Evolutionary conservation across 2,329 filamentous ascomycete genomes (phyloP).

Genomic region (Celoporthe dispersa): DNA sequence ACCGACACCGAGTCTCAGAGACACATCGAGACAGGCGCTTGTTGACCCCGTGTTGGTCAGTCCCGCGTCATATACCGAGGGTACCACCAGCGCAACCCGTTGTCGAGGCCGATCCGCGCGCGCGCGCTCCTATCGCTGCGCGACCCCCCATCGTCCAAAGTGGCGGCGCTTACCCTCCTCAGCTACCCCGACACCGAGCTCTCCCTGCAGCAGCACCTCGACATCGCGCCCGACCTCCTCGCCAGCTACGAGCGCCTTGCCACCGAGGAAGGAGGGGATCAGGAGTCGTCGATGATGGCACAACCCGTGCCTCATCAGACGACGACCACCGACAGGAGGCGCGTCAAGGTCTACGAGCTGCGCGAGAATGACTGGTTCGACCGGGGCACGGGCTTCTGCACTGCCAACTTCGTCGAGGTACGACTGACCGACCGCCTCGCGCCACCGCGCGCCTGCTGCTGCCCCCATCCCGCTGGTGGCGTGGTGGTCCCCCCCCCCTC

Average conservation of each 20-base stretch:
- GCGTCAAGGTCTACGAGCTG: conserved; percentile 99
- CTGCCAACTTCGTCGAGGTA: conserved; percentile 75
- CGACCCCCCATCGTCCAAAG: conserved; percentile 43
- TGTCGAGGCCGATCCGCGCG: conserved; percentile 26
- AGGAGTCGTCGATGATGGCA: conserved; percentile 72
- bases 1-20: background rate
- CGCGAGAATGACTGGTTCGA: conserved; percentile 99
- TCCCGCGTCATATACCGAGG: background rate
- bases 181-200: conserved; percentile 58
- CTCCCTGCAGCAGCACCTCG: conserved; percentile 64
- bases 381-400: conserved; percentile 94
- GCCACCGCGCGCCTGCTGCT: conserved; percentile 13
- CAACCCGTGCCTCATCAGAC: conserved; percentile 71
- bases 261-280: conserved; percentile 56
- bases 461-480: background rate
- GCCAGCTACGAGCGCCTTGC: conserved; percentile 52
- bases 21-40: conserved; percentile 10
- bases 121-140: conserved; percentile 41
- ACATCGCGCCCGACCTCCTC: conserved; percentile 57
- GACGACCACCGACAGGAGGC: conserved; percentile 61
- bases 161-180: conserved; percentile 62
- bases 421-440: conserved; percentile 40
- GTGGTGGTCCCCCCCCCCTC: background rate
- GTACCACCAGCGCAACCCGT: conserved; percentile 7
- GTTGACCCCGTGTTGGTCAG: conserved; percentile 1